phyloP scores from a whole-genome alignment of 2,329 filamentous ascomycete species.

The Dactylellina drechsleri region DNA sequence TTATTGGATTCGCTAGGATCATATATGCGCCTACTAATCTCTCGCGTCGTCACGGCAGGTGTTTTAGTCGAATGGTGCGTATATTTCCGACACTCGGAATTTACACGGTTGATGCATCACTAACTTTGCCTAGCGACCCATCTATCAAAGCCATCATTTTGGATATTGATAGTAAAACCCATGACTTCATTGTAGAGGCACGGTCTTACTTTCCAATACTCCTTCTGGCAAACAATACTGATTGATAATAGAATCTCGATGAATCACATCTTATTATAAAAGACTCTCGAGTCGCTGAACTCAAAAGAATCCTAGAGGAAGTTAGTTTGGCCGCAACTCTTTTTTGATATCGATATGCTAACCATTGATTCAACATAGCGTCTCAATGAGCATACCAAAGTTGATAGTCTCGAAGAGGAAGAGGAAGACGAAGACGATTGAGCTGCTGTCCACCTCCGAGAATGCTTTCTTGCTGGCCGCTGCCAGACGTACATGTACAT shows the following conservation, averaged over 20 bases:
- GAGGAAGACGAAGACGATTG: constrained; percentile 52
- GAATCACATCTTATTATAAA: constrained; percentile 58
- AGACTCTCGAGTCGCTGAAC: constrained; percentile 57
- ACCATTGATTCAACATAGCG: constrained; percentile 7
- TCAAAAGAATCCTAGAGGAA: constrained; percentile 57
- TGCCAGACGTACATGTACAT: too few species aligned
- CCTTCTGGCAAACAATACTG: background rate
- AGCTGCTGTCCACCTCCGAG: background rate
- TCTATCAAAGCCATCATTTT: constrained; percentile 59
- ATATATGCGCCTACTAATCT: too few species aligned
- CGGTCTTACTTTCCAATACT: background rate
- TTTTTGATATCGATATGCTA: background rate
- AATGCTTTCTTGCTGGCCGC: too few species aligned
- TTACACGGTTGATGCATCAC: background rate
- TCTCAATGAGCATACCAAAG: constrained; percentile 51
- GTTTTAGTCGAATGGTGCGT: constrained; percentile 58
- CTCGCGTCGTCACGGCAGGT: constrained; percentile 28
- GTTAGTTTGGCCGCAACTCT: constrained; percentile 21
- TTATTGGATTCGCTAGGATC: too few species aligned
- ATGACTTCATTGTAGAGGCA: constrained; percentile 58
- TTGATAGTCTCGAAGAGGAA: constrained; percentile 52
- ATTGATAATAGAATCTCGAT: constrained; percentile 56
- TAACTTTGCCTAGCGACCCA: constrained; percentile 55
- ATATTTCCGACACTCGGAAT: background rate
- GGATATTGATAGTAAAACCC: constrained; percentile 58